Evolutionary conservation across 1,139 yeast species (phyloP).

Genomic region (Lodderomyces margitis): DNA sequence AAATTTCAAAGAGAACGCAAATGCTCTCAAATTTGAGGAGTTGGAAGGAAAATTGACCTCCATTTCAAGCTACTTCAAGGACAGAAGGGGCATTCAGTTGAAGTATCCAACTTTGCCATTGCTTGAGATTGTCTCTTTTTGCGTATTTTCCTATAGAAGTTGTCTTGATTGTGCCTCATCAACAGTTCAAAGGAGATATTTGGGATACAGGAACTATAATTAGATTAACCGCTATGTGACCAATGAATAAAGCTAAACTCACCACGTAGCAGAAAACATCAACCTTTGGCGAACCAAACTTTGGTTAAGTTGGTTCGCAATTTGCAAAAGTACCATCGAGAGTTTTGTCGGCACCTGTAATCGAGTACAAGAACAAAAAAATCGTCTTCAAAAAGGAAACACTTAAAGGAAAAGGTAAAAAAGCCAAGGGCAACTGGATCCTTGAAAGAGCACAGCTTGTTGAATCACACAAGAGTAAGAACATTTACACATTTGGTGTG

Average conservation of each 20-base stretch:
- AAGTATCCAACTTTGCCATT: conserved; percentile 14
- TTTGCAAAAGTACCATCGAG: conserved; percentile 14
- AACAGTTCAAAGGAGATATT: conserved; percentile 14
- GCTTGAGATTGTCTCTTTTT: conserved; percentile 12
- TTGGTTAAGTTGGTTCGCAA: conserved; percentile 12
- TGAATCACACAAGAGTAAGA: conserved; percentile 8
- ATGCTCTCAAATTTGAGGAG: conserved; percentile 12
- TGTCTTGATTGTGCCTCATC: conserved; percentile 13
- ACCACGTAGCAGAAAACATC: conserved; percentile 9
- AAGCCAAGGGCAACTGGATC: conserved; percentile 16
- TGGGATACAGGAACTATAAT: conserved; percentile 14
- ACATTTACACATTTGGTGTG: conserved; percentile 12
- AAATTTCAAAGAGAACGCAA: conserved; percentile 11
- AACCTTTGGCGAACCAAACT: conserved; percentile 10
- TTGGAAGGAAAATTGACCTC: conserved; percentile 10
- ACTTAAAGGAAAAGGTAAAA: conserved; percentile 14
- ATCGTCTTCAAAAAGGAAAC: conserved; percentile 10
- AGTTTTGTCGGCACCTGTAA: conserved; percentile 14
- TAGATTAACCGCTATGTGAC: conserved; percentile 13
- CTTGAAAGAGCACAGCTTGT: conserved; percentile 12
- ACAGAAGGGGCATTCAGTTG: conserved; percentile 12
- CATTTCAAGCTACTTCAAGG: conserved; percentile 12
- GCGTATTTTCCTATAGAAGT: conserved; percentile 15
- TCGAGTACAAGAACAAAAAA: conserved; percentile 12
- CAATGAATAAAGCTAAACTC: conserved; percentile 13